Base-by-base conservation (phyloP, 164 flowering plant genomes). In the Cinnamomum chago region DNA sequence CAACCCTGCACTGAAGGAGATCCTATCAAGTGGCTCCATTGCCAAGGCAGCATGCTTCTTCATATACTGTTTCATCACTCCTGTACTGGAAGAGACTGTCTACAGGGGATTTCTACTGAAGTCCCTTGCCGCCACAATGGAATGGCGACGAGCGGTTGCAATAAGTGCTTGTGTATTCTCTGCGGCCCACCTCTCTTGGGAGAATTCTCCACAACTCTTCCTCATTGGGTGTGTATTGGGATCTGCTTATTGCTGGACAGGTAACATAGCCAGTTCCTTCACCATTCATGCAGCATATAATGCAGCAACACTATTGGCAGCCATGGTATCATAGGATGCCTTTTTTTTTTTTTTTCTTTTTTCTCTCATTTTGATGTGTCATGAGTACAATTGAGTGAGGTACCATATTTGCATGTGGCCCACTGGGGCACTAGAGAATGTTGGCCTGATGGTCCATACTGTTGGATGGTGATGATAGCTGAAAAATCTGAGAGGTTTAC, bases 231-330 rank as follows among this genome's bases (percentile, higher is more conserved):
- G 84, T 74, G 84, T 92, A 73, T 88, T 95, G 3, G 99, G 97
- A 72, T 84, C 90, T 83, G 84, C 90, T 58, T 95, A 92, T 78
- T 88, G 92, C 80, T 92, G 95, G 97, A 80, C 84, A 25, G 99
- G 94, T 22, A 89, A 88, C 73, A 76, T 93, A 52, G 73, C 77
- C n/a, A 83, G 93, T 62, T 86, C 97, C 68, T 70, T 93, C 71
- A 70, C 75, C 58, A 72, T 93, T 62, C 97, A 93, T 81, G 90
- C 97, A 68, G 25, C 90, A 80, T 95, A 93, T 81, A 95, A 95
- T 84, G 91, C 96, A 27, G 67, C 86, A 55, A 86, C 81, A 18
- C 75, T 95, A 30, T 18, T 84, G 20, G 23, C 79, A 2, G 85
- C 88, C 20, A 75, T 58, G 66, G 5, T 85, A 2, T 81, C 88